Base-by-base conservation (phyloP, 768 basidiomycete genomes). In the Hysterangium stoloniferum region DNA sequence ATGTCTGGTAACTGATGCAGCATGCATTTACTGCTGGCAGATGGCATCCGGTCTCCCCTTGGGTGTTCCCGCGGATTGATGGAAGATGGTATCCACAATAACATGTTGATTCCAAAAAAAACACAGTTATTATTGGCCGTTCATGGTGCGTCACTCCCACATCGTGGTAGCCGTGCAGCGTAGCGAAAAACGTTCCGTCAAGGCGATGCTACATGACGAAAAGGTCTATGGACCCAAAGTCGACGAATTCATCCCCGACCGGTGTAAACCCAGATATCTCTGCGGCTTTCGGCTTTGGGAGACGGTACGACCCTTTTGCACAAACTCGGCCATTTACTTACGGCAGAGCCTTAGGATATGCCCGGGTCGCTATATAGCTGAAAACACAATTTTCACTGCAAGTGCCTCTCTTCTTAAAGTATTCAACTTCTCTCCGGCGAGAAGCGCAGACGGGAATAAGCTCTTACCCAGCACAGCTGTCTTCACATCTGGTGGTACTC, bases 361-460 rank as follows among this genome's bases (percentile, higher is more conserved):
- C 55, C 77, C 79, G 5, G 78, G 80, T 8, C 66, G 73, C 36
- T 66, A 76, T 54, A 71, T 81, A 45, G 79, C 75, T 2, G 73
- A 78, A 45, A 55, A 66, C 4, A 71, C 64, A 48, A 59, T 75
- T 24, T 81, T 71, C 72, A 58, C 71, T 40, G 69, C 73, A 35
- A 67, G 68, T 13, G 68, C 74, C 0, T 66, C 63, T 48, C 63
- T 80, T 11, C 57, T 75, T 35, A 68, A 76, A 13, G 62, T 71
- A 8, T 67, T 79, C 57, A 64, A 75, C 53, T 68, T 80, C 27
- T 59, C 61, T 2, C 71, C 67, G 53, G 64, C 67, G 0, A 37
- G 62, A 15, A 75, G 77, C 58, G 66, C 64, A 27, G 52, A 67
- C n/a, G 77, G 74, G 7, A n/a, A n/a, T n/a, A 59, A 65, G n/a